phyloP scores from a whole-genome alignment of 257 asterid genomes.

The Echium plantagineum region DNA sequence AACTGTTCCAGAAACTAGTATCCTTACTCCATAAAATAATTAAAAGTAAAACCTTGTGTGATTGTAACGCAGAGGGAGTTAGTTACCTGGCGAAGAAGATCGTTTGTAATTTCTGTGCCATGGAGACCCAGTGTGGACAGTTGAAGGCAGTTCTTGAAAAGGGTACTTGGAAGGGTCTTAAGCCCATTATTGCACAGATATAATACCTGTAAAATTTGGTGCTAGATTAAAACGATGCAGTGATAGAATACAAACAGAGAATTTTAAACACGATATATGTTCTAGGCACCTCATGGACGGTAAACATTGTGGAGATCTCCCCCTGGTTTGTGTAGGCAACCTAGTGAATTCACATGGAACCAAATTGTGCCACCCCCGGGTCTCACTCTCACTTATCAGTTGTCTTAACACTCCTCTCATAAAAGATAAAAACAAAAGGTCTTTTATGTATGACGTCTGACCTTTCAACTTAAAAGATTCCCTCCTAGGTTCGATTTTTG shows the following conservation, averaged over 20 bases:
- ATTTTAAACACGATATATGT: neutral
- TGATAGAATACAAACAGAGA: neutral
- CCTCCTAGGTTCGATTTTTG: neutral
- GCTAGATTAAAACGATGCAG: conserved; percentile 2
- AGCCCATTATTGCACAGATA: conserved; percentile 64
- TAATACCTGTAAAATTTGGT: conserved; percentile 44
- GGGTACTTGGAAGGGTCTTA: conserved; percentile 48
- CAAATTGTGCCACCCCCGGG: no score
- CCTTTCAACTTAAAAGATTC: neutral
- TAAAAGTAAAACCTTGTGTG: neutral
- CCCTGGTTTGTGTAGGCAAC: neutral
- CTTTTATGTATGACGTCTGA: neutral
- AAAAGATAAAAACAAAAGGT: no score
- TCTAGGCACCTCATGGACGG: neutral
- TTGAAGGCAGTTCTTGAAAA: conserved; percentile 52
- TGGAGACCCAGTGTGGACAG: conserved; percentile 83
- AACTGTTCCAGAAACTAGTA: conserved; percentile 24
- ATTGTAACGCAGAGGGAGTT: neutral
- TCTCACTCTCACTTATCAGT: no score
- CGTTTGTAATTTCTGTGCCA: conserved; percentile 71
- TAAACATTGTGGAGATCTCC: neutral
- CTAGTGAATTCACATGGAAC: no score
- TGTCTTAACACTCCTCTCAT: no score
- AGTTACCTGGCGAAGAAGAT: conserved; percentile 62
- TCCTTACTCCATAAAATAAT: neutral